Evolutionary conservation across 2,329 filamentous ascomycete genomes (phyloP), one percentile per base, ranked within the genome.

Genomic region (Spiromastix sp.): DNA sequence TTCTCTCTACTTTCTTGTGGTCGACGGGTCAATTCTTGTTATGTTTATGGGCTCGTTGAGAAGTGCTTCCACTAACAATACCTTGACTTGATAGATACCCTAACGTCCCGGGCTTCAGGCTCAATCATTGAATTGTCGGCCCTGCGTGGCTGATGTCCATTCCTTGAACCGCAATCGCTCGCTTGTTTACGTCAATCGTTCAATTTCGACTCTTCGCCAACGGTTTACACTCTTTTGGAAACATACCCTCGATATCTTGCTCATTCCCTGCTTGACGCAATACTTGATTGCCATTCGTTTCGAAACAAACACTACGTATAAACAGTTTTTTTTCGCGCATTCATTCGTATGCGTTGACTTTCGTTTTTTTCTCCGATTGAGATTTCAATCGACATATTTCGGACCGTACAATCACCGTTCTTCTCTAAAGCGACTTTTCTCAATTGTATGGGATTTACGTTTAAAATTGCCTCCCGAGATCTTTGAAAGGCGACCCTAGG

Each of bases 71-170:
- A 27, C 37, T 39, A 32, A 39, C 17, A 11, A 32, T 27, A 22
- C 37, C 17, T 22, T 24, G 21, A n/a, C 21, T 7, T 7, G n/a
- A 24, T 24, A 24, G 21, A 24, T 24, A 24, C 7, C 7, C n/a
- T 24, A n/a, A n/a, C 21, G 21, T 24, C 21, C n/a, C 5, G 26
- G 12, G 16, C 19, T 20, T 36, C 17, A 26, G 25, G 17, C 26
- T 30, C 17, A 4, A 8, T 21, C 20, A 13, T 13, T 8, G 9
- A 28, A 29, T 30, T 19, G 29, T 24, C 31, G 30, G 30, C 25
- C 21, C 17, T 13, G 34, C 36, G 31, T 38, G 40, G 42, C 37
- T 36, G 36, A 42, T 40, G 30, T 42, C 40, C 42, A 29, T 34
- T 45, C 42, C 9, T 43, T 45, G n/a, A 19, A 36, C 33, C 27